Evolutionary conservation across 371 early-diverging fungal species (phyloP).

Genomic region (Zychaea mexicana): DNA sequence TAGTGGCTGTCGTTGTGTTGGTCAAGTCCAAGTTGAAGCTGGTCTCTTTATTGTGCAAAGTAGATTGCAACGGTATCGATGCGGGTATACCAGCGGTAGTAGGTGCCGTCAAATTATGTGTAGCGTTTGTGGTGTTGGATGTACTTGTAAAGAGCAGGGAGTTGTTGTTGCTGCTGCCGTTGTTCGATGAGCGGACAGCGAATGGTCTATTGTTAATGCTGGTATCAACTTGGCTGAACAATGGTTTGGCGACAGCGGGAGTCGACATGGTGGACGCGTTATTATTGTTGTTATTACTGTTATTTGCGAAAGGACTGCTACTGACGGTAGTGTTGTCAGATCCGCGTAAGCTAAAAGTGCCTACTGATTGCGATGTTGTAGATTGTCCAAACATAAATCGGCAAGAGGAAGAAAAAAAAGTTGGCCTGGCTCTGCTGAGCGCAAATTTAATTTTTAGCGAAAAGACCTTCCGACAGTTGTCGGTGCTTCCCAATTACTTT

Average conservation of each 20-base stretch:
- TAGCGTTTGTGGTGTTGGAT: no score
- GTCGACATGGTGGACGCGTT: neutral
- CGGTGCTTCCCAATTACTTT: no score
- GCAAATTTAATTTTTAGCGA: no score
- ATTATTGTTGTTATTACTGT: neutral
- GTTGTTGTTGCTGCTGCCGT: neutral
- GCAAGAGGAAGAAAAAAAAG: no score
- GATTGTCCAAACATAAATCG: no score
- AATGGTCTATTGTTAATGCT: neutral
- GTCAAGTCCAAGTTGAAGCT: neutral
- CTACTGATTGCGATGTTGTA: no score
- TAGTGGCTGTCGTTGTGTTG: neutral
- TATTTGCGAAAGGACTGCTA: neutral
- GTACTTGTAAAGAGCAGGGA: neutral
- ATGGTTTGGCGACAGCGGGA: neutral
- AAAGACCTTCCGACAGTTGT: no score
- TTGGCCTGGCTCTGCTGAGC: no score
- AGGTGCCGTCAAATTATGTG: no score
- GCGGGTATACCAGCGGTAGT: neutral
- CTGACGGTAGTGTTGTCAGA: no score
- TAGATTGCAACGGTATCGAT: neutral
- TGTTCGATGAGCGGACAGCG: neutral
- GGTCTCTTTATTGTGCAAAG: neutral
- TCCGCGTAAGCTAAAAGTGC: no score
- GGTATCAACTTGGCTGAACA: neutral